Evolutionary conservation across 495 filamentous ascomycete species (phyloP).

Genomic region (Cudoniella acicularis): DNA sequence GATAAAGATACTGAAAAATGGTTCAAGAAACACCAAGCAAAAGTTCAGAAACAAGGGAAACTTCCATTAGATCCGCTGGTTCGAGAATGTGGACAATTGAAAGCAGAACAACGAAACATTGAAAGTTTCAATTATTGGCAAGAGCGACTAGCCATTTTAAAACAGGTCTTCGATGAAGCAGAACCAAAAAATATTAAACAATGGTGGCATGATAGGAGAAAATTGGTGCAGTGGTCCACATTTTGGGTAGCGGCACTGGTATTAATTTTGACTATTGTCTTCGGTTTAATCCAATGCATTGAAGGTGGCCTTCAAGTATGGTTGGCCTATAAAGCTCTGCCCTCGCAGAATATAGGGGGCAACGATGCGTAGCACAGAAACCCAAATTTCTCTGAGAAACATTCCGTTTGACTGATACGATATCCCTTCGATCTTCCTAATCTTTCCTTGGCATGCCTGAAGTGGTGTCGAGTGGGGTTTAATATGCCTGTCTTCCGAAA

Average conservation of each 20-base stretch:
- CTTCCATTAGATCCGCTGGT: not conserved
- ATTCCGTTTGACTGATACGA: no score
- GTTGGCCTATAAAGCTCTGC: no score
- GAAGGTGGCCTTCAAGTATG: conserved; percentile 43
- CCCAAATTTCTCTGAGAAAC: no score
- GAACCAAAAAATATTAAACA: conserved; percentile 27
- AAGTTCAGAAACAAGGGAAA: not conserved
- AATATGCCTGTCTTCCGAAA: no score
- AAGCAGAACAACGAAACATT: not conserved
- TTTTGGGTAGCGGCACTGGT: conserved; percentile 50
- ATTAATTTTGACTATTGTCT: conserved; percentile 41
- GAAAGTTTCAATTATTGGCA: conserved; percentile 22
- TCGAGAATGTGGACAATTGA: not conserved
- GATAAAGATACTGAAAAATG: conserved; percentile 10
- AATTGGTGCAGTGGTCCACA: conserved; percentile 49
- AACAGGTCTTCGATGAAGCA: conserved; percentile 21
- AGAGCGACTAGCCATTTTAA: conserved; percentile 15
- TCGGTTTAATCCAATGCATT: conserved; percentile 45
- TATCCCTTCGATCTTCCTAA: no score
- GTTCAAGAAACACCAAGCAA: not conserved
- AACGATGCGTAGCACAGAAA: no score
- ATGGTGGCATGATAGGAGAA: conserved; percentile 48
- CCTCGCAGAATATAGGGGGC: no score
- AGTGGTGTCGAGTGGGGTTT: no score
- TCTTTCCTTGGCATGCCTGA: no score